Percentiles rank a stretch among this genome's conserved stretches.
These are phyloP conservation scores for Diaporthe citri DNA, from an alignment of 2,329 filamentous ascomycete genomes.

Conservation along the genomic window DNA sequence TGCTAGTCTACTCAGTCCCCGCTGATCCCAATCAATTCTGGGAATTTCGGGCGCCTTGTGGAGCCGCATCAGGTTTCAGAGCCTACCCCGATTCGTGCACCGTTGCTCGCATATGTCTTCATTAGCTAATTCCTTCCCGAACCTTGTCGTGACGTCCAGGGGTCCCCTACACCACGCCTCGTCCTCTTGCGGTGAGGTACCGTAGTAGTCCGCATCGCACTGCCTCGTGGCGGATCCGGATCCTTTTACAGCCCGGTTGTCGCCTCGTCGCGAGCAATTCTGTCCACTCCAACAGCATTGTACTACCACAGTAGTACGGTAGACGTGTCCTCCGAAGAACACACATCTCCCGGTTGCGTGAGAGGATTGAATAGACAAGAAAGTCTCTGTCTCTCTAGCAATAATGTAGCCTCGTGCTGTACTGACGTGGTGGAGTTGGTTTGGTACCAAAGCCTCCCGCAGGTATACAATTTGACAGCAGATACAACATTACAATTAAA, in stretches of 20 bases:
- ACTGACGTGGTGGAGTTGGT: background rate
- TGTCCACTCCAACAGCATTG: background rate
- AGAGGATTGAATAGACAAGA: background rate
- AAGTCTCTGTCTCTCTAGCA: background rate
- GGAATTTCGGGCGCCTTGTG: background rate
- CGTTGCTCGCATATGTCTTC: background rate
- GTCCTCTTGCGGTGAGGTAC: background rate
- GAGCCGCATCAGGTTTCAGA: conserved; percentile 23
- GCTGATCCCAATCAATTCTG: conserved; percentile 20
- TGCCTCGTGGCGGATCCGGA: background rate
- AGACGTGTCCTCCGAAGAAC: background rate
- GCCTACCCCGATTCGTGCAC: conserved; percentile 19
- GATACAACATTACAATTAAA: background rate
- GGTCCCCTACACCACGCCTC: conserved; percentile 4
- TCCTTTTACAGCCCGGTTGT: background rate
- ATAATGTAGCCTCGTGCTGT: background rate
- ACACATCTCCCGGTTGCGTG: background rate
- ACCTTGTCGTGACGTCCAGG: background rate
- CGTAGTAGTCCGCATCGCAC: background rate
- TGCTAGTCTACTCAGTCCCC: conserved; percentile 16
- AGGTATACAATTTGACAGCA: background rate
- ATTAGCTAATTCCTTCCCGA: conserved; percentile 14
- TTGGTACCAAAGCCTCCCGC: background rate
- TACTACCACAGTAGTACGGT: background rate
- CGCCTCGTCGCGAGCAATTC: background rate